These are phyloP conservation scores for Cicer arietinum DNA, from an alignment of 306 rosid species.

Conservation along the genomic window DNA sequence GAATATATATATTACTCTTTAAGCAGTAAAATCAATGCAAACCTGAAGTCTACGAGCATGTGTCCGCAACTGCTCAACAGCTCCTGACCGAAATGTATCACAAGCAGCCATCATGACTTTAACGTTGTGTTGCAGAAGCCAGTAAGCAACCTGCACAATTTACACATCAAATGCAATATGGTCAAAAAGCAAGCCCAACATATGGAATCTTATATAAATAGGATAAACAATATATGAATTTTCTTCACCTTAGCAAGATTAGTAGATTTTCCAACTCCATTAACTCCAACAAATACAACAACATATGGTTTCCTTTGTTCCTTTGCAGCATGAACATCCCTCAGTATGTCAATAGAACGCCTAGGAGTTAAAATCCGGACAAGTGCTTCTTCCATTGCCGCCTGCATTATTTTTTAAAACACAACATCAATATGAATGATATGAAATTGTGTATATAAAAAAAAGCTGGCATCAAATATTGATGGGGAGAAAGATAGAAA, in stretches of 20 bases:
- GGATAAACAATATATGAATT: conserved; percentile 12
- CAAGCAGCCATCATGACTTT: conserved; percentile 99
- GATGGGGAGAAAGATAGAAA: conserved; percentile 31
- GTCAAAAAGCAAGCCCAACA: conserved; percentile 35
- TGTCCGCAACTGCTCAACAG: conserved; percentile 98
- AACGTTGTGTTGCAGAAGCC: conserved; percentile 87
- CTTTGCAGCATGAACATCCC: conserved; percentile 93
- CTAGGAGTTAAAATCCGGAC: conserved; percentile 90
- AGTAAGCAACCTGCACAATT: conserved; percentile 87
- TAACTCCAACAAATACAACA: conserved; percentile 96
- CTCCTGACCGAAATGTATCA: conserved; percentile 98
- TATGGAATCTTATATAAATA: conserved; percentile 24
- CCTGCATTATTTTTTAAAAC: conserved; percentile 52
- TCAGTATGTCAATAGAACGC: conserved; percentile 92
- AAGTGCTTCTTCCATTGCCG: conserved; percentile 98
- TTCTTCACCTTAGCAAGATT: conserved; percentile 87
- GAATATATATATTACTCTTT: conserved; percentile 15
- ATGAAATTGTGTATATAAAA: conserved; percentile 1
- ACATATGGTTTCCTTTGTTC: conserved; percentile 96
- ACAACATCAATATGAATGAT: conserved; percentile 25
- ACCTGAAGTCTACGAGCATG: conserved; percentile 99
- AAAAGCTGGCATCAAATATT: conserved; percentile 1
- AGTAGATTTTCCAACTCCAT: conserved; percentile 98
- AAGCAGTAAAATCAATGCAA: conserved; percentile 39
- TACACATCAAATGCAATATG: conserved; percentile 30